Evolutionary conservation across 2,329 filamentous ascomycete genomes (phyloP).

Genomic region (Ophiostoma ulmi): DNA sequence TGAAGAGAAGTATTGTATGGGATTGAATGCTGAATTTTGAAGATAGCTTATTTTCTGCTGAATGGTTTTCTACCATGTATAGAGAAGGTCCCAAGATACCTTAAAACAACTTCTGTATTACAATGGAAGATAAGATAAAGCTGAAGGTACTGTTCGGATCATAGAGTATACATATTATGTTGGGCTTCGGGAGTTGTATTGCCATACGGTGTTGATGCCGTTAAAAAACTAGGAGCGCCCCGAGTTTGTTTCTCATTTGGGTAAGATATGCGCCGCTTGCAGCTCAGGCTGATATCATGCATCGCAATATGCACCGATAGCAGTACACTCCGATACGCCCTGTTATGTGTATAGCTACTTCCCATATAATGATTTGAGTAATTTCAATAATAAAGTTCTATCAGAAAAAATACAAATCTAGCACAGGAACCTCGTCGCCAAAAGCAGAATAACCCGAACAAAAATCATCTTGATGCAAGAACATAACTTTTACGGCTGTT

Average conservation of each 20-base stretch:
- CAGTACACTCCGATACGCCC: too few species aligned
- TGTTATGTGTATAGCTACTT: too few species aligned
- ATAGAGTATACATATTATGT: background rate
- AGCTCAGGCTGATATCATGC: too few species aligned
- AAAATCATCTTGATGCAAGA: too few species aligned
- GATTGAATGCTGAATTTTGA: background rate
- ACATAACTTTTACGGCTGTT: too few species aligned
- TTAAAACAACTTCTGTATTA: background rate
- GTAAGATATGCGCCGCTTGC: background rate
- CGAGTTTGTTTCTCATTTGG: background rate
- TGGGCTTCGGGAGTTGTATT: background rate
- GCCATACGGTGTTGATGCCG: background rate
- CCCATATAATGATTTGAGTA: too few species aligned
- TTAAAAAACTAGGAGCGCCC: background rate
- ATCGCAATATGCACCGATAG: background rate
- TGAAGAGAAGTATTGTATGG: background rate
- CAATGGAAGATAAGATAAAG: background rate
- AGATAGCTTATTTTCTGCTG: background rate
- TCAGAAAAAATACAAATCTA: too few species aligned
- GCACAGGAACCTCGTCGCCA: too few species aligned
- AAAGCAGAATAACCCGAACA: too few species aligned
- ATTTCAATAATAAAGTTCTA: too few species aligned
- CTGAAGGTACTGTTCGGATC: background rate
- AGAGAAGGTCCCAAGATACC: background rate
- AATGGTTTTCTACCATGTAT: background rate